phyloP scores from a whole-genome alignment of 371 early-diverging fungal genomes.

The Mortierella sp. region DNA sequence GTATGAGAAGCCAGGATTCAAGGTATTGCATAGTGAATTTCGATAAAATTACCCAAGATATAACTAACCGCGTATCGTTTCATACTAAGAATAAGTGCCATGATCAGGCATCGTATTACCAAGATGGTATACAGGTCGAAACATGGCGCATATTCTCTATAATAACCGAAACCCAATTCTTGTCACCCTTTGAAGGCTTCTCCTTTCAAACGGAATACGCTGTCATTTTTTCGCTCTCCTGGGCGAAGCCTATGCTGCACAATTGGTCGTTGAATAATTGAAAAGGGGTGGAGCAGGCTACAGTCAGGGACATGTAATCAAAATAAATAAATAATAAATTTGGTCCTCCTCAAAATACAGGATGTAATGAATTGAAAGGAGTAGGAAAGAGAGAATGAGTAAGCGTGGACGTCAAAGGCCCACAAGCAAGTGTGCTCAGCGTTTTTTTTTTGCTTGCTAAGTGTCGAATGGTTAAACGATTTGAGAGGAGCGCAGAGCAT shows the following conservation, averaged over 20 bases:
- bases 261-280: neutral
- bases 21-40: neutral
- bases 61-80: neutral
- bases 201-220: neutral
- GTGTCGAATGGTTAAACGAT: neutral
- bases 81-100: too few species aligned
- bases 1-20: neutral
- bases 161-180: neutral
- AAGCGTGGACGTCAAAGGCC: neutral
- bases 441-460: constrained; percentile 4
- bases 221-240: neutral
- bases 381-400: constrained; percentile 2
- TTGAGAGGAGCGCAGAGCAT: neutral
- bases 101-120: neutral
- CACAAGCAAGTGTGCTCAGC: neutral
- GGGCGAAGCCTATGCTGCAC: neutral
- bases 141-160: neutral
- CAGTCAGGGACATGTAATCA: constrained; percentile 2
- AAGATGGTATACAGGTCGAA: too few species aligned
- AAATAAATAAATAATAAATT: neutral
- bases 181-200: neutral
- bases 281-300: neutral
- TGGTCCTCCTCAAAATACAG: constrained; percentile 23
- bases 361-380: constrained; percentile 11
- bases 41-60: neutral